Percentiles rank a stretch among this genome's conserved stretches.
Evolutionary conservation across 2,329 filamentous ascomycete genomes (phyloP).

Genomic region (Teratosphaeria epicoccoides): DNA sequence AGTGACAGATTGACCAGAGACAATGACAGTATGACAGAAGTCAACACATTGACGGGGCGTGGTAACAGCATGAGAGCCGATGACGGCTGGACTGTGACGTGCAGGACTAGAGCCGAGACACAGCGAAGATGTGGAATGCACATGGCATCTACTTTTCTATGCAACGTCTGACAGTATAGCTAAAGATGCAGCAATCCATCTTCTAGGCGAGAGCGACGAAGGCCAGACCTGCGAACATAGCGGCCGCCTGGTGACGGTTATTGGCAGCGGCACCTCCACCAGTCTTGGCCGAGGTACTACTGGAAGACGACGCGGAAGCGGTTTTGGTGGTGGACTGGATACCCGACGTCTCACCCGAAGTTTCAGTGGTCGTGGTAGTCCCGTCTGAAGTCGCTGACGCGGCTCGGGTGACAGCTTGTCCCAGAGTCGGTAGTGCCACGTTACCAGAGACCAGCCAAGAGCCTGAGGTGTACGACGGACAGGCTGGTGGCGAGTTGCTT

Average conservation of each 20-base stretch:
- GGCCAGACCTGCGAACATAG: not conserved
- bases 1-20: too few relatives aligned
- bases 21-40: too few relatives aligned
- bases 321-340: not conserved
- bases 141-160: too few relatives aligned
- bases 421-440: constrained; percentile 58
- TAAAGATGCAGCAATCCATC: not conserved
- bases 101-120: too few relatives aligned
- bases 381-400: not conserved
- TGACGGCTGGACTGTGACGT: too few relatives aligned
- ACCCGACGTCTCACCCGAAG: not conserved
- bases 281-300: not conserved
- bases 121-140: too few relatives aligned
- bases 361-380: not conserved
- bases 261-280: not conserved
- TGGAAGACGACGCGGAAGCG: not conserved
- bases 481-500: constrained; percentile 51
- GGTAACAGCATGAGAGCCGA: too few relatives aligned
- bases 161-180: not conserved
- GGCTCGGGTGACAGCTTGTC: constrained; percentile 19
- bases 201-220: not conserved
- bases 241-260: not conserved
- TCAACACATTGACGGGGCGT: too few relatives aligned
- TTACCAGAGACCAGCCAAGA: constrained; percentile 66
- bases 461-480: constrained; percentile 57